Evolutionary conservation across 2,329 filamentous ascomycete genomes (phyloP), one percentile per base, ranked within the genome.

Genomic region (Aureobasidium subglaciale): DNA sequence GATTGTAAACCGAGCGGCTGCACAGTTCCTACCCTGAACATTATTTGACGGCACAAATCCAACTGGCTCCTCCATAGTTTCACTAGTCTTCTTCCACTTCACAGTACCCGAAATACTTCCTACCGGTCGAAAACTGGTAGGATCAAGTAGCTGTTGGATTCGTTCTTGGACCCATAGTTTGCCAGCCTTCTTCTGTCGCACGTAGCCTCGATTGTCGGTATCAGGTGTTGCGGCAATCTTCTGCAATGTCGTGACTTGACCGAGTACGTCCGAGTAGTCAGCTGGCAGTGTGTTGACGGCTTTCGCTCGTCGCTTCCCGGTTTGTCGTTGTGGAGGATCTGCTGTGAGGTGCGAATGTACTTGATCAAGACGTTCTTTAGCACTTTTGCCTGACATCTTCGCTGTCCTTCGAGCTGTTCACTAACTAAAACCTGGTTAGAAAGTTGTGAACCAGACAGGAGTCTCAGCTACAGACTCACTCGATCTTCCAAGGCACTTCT

Each of bases 141-240:
- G 61, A 56, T 85, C 82, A 10, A 85, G 71, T n/a, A 86, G 70
- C 29, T 76, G 70, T 5, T 79, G 73, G 16, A 85, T 78, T 2
- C 82, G 73, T 62, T 85, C 82, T 20, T 82, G 76, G 0, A 85
- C 82, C 81, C 82, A 85, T 16, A 85, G 73, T 65, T 86, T 86
- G 1, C 83, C 83, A 3, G 80, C 76, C 66, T 81, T 73, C 60
- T 83, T 84, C 64, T 86, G 83, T 5, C 80, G 76, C n/a, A 80
- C 67, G 59, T 85, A 85, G 22, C 82, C 82, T 59, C 77, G 71
- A 55, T 78, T 78, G 7, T 69, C 75, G 0, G 72, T 65, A 50
- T 82, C 73, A 2, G 83, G 81, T 1, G 76, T 83, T 20, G 73
- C 69, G 10, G 82, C 81, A 34, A 82, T 77, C 6, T 66, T 70